Evolutionary conservation across 176 grass and related monocot species (phyloP).

Genomic region (Oryza brachyantha): DNA sequence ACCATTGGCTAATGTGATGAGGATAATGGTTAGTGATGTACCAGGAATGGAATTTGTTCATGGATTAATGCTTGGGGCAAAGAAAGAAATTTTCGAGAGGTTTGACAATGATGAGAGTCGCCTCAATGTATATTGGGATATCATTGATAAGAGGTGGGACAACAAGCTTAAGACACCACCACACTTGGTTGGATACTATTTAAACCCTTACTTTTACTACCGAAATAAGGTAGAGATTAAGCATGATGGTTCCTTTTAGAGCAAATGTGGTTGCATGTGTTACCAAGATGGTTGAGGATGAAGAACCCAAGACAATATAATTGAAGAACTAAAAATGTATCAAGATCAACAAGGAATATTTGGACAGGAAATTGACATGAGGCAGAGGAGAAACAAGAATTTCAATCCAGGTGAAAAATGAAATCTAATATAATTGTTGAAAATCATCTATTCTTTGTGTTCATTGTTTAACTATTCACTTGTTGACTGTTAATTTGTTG

Average conservation of each 20-base stretch:
- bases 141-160: too few relatives aligned
- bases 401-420: background rate
- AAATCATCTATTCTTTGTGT: too few relatives aligned
- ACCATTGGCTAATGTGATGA: background rate
- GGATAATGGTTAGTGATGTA: background rate
- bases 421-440: too few relatives aligned
- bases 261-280: background rate
- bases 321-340: background rate
- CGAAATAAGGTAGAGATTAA: too few relatives aligned
- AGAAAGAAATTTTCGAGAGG: background rate
- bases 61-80: background rate
- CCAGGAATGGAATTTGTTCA: background rate
- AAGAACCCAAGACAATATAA: conserved; percentile 1
- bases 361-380: background rate
- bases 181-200: too few relatives aligned
- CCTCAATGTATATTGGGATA: too few relatives aligned
- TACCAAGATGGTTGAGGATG: background rate
- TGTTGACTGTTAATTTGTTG: too few relatives aligned
- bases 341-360: background rate
- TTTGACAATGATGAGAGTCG: background rate
- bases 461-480: too few relatives aligned
- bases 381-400: background rate
- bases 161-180: too few relatives aligned
- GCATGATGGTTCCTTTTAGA: background rate
- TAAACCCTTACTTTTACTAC: too few relatives aligned